A percentile compares a stretch with the other conserved stretches of the same genome.
phyloP scores from a whole-genome alignment of 352 stramenopile species.

The Pythium phragmiticola region DNA sequence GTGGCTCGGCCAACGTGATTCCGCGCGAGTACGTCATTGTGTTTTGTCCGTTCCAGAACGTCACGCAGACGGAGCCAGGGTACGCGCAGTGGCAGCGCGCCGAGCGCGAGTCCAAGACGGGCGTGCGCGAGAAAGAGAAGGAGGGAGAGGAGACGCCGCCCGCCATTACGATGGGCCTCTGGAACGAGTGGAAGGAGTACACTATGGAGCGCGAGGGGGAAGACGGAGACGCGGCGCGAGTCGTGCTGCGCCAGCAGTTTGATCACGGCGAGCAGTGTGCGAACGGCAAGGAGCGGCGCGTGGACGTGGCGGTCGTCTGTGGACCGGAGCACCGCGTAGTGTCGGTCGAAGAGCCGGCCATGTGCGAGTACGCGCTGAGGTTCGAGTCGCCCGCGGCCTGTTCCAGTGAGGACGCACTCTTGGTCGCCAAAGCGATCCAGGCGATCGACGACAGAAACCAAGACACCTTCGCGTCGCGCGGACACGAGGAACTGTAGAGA shows the following conservation, averaged over 20 bases:
- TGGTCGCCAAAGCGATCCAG: constrained; percentile 4
- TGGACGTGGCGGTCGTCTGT: constrained; percentile 77
- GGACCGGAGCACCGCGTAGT: constrained; percentile 69
- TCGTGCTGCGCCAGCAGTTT: constrained; percentile 48
- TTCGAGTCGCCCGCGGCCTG: constrained; percentile 78
- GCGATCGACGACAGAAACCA: not conserved
- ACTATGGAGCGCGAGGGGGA: not conserved
- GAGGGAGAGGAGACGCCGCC: constrained; percentile 28
- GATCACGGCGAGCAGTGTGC: constrained; percentile 81
- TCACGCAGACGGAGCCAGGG: constrained; percentile 66
- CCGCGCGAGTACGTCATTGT: constrained; percentile 54
- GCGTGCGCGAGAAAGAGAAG: constrained; percentile 4
- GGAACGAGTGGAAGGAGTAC: constrained; percentile 50
- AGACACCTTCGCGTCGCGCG: not conserved
- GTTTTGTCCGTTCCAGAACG: constrained; percentile 80
- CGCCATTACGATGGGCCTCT: constrained; percentile 54
- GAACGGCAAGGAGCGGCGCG: constrained; percentile 74
- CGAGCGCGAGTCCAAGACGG: constrained; percentile 36
- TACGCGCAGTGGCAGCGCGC: constrained; percentile 53
- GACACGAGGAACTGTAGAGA: constrained; percentile 9
- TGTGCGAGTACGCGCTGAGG: constrained; percentile 87
- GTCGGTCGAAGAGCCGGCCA: constrained; percentile 88
- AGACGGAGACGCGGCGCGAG: constrained; percentile 3
- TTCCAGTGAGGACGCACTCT: not conserved
- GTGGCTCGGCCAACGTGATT: constrained; percentile 73